phyloP scores from a whole-genome alignment of 225 moss, liverwort and hornwort genomes.

The Bryum argenteum region DNA sequence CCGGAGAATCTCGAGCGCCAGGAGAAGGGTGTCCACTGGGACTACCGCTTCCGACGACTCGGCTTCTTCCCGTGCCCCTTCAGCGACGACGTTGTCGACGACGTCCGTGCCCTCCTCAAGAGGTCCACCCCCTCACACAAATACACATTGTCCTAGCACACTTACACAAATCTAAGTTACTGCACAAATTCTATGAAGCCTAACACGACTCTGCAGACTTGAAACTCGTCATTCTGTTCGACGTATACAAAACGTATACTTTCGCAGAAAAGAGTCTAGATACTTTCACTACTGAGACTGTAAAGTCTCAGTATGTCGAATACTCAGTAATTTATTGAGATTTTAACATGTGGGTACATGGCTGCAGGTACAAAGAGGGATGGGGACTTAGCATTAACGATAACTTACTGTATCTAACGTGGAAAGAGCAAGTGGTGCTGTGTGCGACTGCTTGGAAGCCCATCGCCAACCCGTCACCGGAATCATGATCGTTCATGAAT shows the following conservation, averaged over 20 bases:
- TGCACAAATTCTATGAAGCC: too few relatives aligned
- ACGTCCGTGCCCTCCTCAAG: constrained; percentile 79
- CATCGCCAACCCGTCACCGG: constrained; percentile 59
- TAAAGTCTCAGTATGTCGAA: too few relatives aligned
- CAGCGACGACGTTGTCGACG: constrained; percentile 82
- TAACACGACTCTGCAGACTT: too few relatives aligned
- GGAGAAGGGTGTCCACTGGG: constrained; percentile 76
- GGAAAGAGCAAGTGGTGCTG: constrained; percentile 76
- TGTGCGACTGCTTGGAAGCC: constrained; percentile 78
- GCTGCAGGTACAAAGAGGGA: constrained; percentile 64
- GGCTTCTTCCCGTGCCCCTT: constrained; percentile 53
- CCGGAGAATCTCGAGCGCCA: constrained; percentile 58
- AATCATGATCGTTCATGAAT: constrained; percentile 25
- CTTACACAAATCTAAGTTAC: too few relatives aligned
- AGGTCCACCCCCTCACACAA: constrained; percentile 26
- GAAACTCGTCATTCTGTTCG: too few relatives aligned
- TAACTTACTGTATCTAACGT: constrained; percentile 63
- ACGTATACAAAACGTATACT: too few relatives aligned
- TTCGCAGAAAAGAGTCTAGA: too few relatives aligned
- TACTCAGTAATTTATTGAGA: too few relatives aligned
- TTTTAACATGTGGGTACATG: neutral
- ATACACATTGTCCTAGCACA: too few relatives aligned
- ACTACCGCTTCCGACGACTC: constrained; percentile 45
- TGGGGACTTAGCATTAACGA: constrained; percentile 64
- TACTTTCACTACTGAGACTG: too few relatives aligned